phyloP scores from a whole-genome alignment of 2,329 filamentous ascomycete genomes.

The Fusarium napiforme region DNA sequence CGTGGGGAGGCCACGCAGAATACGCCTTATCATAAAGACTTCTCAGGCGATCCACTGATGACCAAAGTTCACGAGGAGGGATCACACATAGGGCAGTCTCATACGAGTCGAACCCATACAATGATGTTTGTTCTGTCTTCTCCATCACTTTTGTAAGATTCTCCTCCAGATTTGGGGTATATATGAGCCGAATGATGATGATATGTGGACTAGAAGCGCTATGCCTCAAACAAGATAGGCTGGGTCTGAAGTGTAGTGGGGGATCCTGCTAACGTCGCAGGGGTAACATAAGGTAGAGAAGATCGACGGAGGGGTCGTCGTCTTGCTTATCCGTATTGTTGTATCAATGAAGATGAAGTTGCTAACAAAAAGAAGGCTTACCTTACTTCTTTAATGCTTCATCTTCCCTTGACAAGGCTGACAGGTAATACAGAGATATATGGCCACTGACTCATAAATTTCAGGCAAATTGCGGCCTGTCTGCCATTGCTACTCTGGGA shows the following conservation, averaged over 20 bases:
- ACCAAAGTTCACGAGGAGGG: constrained; percentile 61
- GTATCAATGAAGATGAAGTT: not conserved
- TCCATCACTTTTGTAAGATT: constrained; percentile 22
- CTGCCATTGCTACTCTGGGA: not conserved
- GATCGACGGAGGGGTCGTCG: not conserved
- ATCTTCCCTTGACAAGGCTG: not conserved
- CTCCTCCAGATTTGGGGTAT: not conserved
- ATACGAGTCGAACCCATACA: constrained; percentile 51
- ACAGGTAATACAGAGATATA: not conserved
- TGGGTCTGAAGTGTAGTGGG: not conserved
- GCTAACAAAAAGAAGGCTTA: not conserved
- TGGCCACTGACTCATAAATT: constrained; percentile 1
- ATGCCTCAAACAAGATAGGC: not conserved
- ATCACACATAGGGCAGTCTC: constrained; percentile 72
- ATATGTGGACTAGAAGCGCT: not conserved
- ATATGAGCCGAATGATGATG: not conserved
- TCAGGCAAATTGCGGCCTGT: not conserved
- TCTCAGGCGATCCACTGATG: constrained; percentile 64
- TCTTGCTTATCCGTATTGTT: not conserved
- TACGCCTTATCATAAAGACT: constrained; percentile 71
- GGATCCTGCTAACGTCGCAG: not conserved
- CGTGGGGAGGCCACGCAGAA: constrained; percentile 72
- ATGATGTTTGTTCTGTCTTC: not conserved
- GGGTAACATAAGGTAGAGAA: not conserved
- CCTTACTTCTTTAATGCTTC: constrained; percentile 1